Percentiles rank a stretch among this genome's conserved stretches.
These are phyloP conservation scores for Solanum hybrid DNA, from an alignment of 305 asterid species.

Conservation along the genomic window DNA sequence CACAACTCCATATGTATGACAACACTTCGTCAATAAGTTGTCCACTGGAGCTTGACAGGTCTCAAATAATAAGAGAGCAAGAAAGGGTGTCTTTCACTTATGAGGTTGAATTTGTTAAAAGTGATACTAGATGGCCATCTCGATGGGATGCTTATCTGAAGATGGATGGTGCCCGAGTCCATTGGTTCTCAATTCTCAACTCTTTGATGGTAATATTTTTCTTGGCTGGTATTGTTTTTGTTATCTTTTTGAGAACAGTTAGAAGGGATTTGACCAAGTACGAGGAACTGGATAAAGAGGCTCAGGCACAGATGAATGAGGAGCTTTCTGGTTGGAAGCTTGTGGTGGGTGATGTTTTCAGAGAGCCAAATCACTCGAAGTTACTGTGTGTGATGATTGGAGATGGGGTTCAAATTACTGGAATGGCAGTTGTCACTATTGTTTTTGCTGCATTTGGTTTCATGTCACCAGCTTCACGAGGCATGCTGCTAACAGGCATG, in stretches of 20 bases:
- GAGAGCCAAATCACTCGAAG: conserved; percentile 61
- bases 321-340: conserved; percentile 94
- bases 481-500: conserved; percentile 83
- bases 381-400: conserved; percentile 73
- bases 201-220: conserved; percentile 74
- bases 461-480: conserved; percentile 91
- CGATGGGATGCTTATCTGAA: conserved; percentile 87
- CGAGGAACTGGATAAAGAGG: conserved; percentile 80
- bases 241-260: conserved; percentile 72
- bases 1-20: conserved; percentile 52
- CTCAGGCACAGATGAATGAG: conserved; percentile 88
- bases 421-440: conserved; percentile 72
- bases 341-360: conserved; percentile 80
- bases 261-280: conserved; percentile 79
- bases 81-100: conserved; percentile 68
- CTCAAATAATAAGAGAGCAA: conserved; percentile 54
- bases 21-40: conserved; percentile 32
- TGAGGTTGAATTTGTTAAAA: conserved; percentile 68
- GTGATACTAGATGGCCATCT: conserved; percentile 75
- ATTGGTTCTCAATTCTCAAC: conserved; percentile 83
- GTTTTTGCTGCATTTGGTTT: conserved; percentile 75
- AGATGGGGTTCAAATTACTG: conserved; percentile 71
- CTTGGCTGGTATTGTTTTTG: conserved; percentile 81
- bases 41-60: conserved; percentile 48
- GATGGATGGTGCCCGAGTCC: conserved; percentile 84